These are phyloP conservation scores for Fusarium haematococcum DNA, from an alignment of 2,329 filamentous ascomycete species.

Conservation along the genomic window DNA sequence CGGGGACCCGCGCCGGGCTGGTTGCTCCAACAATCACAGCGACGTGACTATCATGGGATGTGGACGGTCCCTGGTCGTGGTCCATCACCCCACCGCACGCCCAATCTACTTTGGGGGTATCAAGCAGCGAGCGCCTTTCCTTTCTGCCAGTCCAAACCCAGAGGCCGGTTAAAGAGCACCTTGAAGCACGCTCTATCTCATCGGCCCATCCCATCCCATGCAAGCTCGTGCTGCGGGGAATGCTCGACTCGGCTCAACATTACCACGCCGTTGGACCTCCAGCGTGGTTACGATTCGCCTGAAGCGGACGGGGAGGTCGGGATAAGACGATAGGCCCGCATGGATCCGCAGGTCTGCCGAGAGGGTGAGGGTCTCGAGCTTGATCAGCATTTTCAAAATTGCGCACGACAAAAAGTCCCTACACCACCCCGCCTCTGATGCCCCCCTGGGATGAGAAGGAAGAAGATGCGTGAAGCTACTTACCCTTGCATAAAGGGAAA, in stretches of 20 bases:
- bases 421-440: constrained; percentile 12
- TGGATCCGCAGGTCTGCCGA: constrained; percentile 32
- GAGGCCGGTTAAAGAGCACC: background rate
- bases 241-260: constrained; percentile 27
- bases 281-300: constrained; percentile 27
- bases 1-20: constrained; percentile 16
- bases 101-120: background rate
- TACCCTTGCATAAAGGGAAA: background rate
- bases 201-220: background rate
- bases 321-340: constrained; percentile 29
- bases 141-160: background rate
- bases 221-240: constrained; percentile 20
- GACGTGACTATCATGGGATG: constrained; percentile 11
- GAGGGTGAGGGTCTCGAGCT: constrained; percentile 26
- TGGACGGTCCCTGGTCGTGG: background rate
- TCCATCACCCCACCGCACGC: constrained; percentile 1
- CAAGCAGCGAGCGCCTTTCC: background rate
- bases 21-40: constrained; percentile 5
- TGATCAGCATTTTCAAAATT: constrained; percentile 36
- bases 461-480: background rate
- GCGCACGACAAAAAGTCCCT: constrained; percentile 33
- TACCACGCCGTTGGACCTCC: constrained; percentile 30
- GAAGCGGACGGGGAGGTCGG: constrained; percentile 19
- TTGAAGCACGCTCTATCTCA: background rate
- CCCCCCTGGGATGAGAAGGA: background rate